These are phyloP conservation scores for Saccharomycopsis phalli DNA, from an alignment of 1,139 yeast genomes.

Conservation along the genomic window DNA sequence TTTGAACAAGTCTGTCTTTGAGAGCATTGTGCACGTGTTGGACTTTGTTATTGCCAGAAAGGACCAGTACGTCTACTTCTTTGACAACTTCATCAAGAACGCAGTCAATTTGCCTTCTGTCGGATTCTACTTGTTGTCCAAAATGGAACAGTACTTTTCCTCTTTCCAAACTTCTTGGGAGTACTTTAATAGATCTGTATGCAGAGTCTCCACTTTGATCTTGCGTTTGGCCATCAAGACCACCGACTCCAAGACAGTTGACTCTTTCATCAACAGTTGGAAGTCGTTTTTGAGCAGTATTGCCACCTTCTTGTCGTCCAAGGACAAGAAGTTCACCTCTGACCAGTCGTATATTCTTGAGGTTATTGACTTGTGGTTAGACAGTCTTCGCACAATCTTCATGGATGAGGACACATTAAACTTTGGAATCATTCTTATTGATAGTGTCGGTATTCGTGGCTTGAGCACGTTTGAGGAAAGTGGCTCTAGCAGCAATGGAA, in stretches of 20 bases:
- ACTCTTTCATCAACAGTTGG: slow-evolving; percentile 30
- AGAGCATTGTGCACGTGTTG: slow-evolving; percentile 49
- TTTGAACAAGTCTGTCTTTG: slow-evolving; percentile 33
- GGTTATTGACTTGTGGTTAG: slow-evolving; percentile 45
- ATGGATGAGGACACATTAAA: slow-evolving; percentile 34
- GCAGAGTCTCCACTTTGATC: slow-evolving; percentile 48
- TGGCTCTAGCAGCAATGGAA: slow-evolving; percentile 12
- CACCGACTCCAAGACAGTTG: slow-evolving; percentile 24
- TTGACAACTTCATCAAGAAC: slow-evolving; percentile 38
- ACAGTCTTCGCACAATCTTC: slow-evolving; percentile 34
- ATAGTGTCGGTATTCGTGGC: slow-evolving; percentile 47
- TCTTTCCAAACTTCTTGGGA: slow-evolving; percentile 52
- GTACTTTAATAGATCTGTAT: slow-evolving; percentile 52
- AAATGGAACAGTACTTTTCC: slow-evolving; percentile 39
- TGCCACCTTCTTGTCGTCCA: slow-evolving; percentile 40
- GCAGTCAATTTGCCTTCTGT: slow-evolving; percentile 34
- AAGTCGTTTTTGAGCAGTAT: slow-evolving; percentile 34
- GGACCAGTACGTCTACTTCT: slow-evolving; percentile 49
- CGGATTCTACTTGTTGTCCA: slow-evolving; percentile 42
- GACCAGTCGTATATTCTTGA: slow-evolving; percentile 57
- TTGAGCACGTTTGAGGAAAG: slow-evolving; percentile 23
- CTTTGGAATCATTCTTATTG: slow-evolving; percentile 37
- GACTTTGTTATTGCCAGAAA: slow-evolving; percentile 61
- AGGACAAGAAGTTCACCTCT: slow-evolving; percentile 39
- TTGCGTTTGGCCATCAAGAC: slow-evolving; percentile 33